Base-by-base conservation (phyloP, 1,284 basidiomycete genomes). In the Melanopsichium pennsylvanicum region DNA sequence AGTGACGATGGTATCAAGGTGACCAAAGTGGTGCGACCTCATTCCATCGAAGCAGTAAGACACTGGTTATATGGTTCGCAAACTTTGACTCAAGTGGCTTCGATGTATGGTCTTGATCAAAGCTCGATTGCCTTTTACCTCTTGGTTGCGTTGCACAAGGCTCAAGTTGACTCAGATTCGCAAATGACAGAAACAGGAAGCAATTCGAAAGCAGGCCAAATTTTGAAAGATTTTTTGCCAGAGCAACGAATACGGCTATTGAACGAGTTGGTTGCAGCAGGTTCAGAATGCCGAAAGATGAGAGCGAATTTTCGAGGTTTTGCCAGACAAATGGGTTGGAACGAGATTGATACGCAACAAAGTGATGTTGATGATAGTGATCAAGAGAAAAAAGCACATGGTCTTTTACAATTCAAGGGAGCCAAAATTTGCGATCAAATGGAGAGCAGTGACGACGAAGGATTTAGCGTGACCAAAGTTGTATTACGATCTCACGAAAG, bases 71-170 rank as follows among this genome's bases (percentile, higher is more conserved):
- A 69, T 29, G 50, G 47, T 4, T 10, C 29, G 6, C 45, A 42
- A 4, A 36, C 50, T 5, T 29, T 72, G 16, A 22, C 21, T 5
- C 33, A 56, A 21, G 23, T 72, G 10, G 60, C 66, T 1, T 2
- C 21, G 5, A 34, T n/a, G 38, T 32, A 51, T 49, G 12, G 52
- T 72, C 47, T 64, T 60, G 22, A 5, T 46, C 25, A 37, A 13
- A 23, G 66, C 70, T 2, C n/a, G n/a, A 51, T 43, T 2, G 66
- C 56, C 4, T 15, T 9, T 5, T 69, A 72, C 43, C 8, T 72
- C 6, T 15, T 58, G 25, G 51, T 43, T 12, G 54, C 61, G 7
- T 23, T 72, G 4, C 0, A 34, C 13, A 40, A 49, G 9, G 54
- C 64, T 23, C 35, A 37, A 12, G 23, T 11, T 11, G 16, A 31